Base-by-base conservation (phyloP, 2,329 filamentous ascomycete species). In the Fusarium nurragi region DNA sequence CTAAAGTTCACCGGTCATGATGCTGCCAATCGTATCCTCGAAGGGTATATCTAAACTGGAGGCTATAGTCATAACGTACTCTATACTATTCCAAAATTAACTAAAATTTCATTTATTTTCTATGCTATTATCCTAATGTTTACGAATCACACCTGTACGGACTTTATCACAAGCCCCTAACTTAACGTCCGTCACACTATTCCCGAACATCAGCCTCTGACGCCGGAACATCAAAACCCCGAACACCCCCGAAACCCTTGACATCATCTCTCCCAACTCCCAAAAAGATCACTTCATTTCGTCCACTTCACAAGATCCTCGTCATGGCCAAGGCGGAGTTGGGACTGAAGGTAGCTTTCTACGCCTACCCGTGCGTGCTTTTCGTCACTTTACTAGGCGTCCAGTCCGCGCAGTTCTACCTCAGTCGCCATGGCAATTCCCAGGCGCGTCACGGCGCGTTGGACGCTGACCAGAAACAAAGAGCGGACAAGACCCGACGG, bases 261-360 rank as follows among this genome's bases (percentile, higher is more conserved):
- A 62, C 59, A 62, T 62, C 59, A 62, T 46, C 22, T 16, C 13
- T 55, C 14, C 13, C 28, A 22, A 37, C 19, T 22, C 26, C 23
- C 30, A 11, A 22, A 38, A 28, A 18, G 22, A 41, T 62, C 50
- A 21, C 16, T 19, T 18, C 43, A 22, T 56, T 37, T 34, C 25
- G n/a, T 16, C 16, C 34, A 25, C 4, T 32, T 28, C 13, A 18
- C 19, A n/a, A 44, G 32, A 14, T 36, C 13, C 12, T 34, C 28
- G 37, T 34, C 60, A 79, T 79, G 77, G 75, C 74, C 40, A 72
- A 62, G 39, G 69, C 72, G 45, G 68, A 78, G 65, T 56, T 75
- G 38, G 79, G 75, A 34, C 67, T 80, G 45, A 71, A 76, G 57
- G 69, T 77, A 9, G 76, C 75, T 57, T 81, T 80, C 63, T 81